Evolutionary conservation across 1,284 basidiomycete genomes (phyloP), one percentile per base, ranked within the genome.

Genomic region (Marasmius sp.): DNA sequence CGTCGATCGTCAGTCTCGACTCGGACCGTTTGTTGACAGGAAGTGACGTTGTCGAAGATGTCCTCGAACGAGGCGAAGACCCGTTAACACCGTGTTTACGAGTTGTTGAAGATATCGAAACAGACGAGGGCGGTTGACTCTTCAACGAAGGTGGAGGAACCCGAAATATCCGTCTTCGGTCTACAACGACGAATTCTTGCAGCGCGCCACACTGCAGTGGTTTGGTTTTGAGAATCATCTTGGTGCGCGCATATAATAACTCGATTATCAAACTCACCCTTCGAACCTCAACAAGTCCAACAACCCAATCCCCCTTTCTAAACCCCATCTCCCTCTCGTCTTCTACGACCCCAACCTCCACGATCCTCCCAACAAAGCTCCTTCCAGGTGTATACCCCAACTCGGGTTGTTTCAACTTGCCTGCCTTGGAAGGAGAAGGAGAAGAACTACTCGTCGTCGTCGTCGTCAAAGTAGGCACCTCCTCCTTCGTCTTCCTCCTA

Each of bases 301-400:
- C 78, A 10, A 95, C 89, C 85, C 93, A 92, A 68, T 96, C 94
- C 8, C 92, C 92, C 66, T 86, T 85, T 69, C 80, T 81, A 20
- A 86, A 47, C 16, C 45, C 80, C 34, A 80, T 75, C 41, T 91
- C 89, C 18, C 80, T 80, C 53, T 81, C 81, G 16, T 95, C 92
- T 59, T 95, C 92, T 59, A 93, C 91, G 81, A 86, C 89, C 1
- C 94, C 94, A 63, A 85, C 86, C 67, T 92, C 90, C 52, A 95
- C 71, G 38, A 88, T 88, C 47, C 92, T 79, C 3, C 94, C 94
- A 9, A 93, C 89, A 71, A 95, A 91, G 62, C 88, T 89, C 52
- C 94, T 80, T 0, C 93, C 94, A 12, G 94, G 94, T 1, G 95
- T 84, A 71, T 86, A 91, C 1, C 91, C 90, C 16, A 85, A 83